Conservation (phyloP, 2,329 filamentous ascomycete genomes). For the Fusarium setosum region DNA sequence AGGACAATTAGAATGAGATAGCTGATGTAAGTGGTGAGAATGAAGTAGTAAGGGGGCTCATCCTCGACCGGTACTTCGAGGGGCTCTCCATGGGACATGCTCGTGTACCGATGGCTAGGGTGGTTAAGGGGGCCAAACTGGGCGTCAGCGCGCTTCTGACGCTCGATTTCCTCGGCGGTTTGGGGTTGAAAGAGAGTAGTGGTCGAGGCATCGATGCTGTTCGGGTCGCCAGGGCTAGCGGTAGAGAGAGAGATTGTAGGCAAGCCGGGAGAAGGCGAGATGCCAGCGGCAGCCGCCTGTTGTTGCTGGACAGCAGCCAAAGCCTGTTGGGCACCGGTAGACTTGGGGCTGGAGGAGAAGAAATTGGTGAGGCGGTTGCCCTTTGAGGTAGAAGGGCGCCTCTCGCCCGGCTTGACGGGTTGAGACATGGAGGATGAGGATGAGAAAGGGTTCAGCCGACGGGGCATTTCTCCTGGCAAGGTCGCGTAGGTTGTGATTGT, state of each 20-base stretch:
- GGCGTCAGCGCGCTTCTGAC: slow-evolving; percentile 81
- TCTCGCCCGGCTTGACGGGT: slow-evolving; percentile 63
- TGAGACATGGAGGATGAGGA: slow-evolving; percentile 60
- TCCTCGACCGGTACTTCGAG: slow-evolving; percentile 90
- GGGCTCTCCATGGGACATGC: slow-evolving; percentile 83
- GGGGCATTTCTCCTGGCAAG: slow-evolving; percentile 63
- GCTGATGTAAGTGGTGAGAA: slow-evolving; percentile 98
- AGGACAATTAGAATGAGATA: slow-evolving; percentile 96
- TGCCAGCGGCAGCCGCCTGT: slow-evolving; percentile 64
- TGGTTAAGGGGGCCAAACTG: slow-evolving; percentile 91
- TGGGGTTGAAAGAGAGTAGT: slow-evolving; percentile 88
- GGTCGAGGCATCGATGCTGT: slow-evolving; percentile 78
- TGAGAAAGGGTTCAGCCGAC: slow-evolving; percentile 69
- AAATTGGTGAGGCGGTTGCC: slow-evolving; percentile 83
- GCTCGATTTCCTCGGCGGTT: slow-evolving; percentile 82
- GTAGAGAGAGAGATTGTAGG: slow-evolving; percentile 94
- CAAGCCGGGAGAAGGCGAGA: slow-evolving; percentile 79
- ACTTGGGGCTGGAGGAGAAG: slow-evolving; percentile 84
- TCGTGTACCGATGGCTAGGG: slow-evolving; percentile 86
- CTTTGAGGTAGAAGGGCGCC: slow-evolving; percentile 73
- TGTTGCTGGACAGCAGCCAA: slow-evolving; percentile 75
- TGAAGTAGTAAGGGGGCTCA: slow-evolving; percentile 95
- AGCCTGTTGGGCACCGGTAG: slow-evolving; percentile 74
- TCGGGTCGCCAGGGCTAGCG: slow-evolving; percentile 78
- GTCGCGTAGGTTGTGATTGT: slow-evolving; percentile 19